phyloP scores from a whole-genome alignment of 2,329 filamentous ascomycete genomes.

The Elsinoe fawcettii region DNA sequence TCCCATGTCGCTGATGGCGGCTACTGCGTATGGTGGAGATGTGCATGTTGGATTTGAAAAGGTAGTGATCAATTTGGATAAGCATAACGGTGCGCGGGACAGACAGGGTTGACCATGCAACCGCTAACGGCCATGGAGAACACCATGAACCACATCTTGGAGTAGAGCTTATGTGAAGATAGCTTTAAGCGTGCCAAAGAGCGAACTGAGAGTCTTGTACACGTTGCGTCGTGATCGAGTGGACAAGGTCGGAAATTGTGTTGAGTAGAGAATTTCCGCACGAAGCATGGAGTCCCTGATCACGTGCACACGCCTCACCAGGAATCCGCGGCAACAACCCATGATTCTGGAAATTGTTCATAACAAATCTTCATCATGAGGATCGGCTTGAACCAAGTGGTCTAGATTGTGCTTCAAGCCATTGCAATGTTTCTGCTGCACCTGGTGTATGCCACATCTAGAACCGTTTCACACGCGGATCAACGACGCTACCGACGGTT shows the following conservation, averaged over 20 bases:
- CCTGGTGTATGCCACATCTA: not conserved
- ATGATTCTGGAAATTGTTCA: too few relatives aligned
- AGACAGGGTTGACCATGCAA: slow-evolving; percentile 12
- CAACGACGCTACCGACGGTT: slow-evolving; percentile 7
- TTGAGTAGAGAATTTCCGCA: too few relatives aligned
- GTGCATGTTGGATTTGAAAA: not conserved
- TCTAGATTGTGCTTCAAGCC: not conserved
- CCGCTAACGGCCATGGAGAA: slow-evolving; percentile 7
- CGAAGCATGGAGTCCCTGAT: not conserved
- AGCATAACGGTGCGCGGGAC: not conserved
- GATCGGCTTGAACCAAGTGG: not conserved
- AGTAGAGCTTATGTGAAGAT: not conserved
- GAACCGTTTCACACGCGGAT: not conserved
- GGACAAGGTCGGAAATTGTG: too few relatives aligned
- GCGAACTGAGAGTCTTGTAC: too few relatives aligned
- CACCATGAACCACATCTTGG: not conserved
- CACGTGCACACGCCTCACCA: not conserved
- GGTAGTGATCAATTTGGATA: slow-evolving; percentile 9
- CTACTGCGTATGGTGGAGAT: not conserved
- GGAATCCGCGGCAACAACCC: too few relatives aligned
- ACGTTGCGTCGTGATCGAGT: too few relatives aligned
- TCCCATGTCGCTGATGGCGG: not conserved
- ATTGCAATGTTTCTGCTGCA: not conserved
- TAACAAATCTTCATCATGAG: too few relatives aligned
- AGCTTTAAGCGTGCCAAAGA: too few relatives aligned